Evolutionary conservation across 2,329 filamentous ascomycete species (phyloP).

Genomic region (Hypoxylon sp.): DNA sequence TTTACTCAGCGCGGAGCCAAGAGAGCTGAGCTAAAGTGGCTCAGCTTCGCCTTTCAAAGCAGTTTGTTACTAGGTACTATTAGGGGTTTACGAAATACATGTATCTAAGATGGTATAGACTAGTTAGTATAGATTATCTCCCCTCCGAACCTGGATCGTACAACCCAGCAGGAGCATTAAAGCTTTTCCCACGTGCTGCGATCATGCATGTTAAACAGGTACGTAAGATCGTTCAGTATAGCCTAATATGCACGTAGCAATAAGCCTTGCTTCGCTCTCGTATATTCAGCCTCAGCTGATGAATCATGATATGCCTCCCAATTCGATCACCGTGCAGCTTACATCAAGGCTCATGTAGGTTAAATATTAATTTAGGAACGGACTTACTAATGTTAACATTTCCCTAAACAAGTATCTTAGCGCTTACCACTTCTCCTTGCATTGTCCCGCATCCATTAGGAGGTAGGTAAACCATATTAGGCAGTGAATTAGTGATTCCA

Average conservation of each 20-base stretch:
- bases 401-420: not conserved
- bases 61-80: slow-evolving; percentile 2
- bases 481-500: not conserved
- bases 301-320: not conserved
- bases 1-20: slow-evolving; percentile 6
- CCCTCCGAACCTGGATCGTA: slow-evolving; percentile 10
- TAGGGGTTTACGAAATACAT: not conserved
- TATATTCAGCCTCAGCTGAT: not conserved
- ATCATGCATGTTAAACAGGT: not conserved
- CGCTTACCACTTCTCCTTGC: slow-evolving; percentile 4
- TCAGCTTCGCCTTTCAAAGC: slow-evolving; percentile 4
- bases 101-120: slow-evolving; percentile 5
- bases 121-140: not conserved
- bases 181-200: not conserved
- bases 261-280: too few relatives aligned
- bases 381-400: not conserved
- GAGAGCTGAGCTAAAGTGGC: slow-evolving; percentile 13
- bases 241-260: not conserved
- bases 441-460: not conserved
- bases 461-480: too few relatives aligned
- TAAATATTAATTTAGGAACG: slow-evolving; percentile 1
- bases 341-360: not conserved
- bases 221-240: not conserved
- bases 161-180: not conserved
- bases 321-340: not conserved